These are phyloP conservation scores for Calonectria fujianensis DNA, from an alignment of 2,329 filamentous ascomycete species.

Conservation along the genomic window DNA sequence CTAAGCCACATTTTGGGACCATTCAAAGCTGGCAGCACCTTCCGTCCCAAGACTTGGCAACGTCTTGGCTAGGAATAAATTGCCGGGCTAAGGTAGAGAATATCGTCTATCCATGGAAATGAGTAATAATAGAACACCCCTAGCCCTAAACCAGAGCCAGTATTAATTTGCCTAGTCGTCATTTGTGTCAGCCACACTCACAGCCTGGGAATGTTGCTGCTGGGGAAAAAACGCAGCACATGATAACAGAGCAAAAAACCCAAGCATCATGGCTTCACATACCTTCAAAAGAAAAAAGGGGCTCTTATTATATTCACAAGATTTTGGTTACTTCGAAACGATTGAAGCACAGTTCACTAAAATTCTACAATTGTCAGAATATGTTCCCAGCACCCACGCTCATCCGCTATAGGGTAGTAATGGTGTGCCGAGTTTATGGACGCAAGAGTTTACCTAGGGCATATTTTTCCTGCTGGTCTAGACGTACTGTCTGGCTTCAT, in stretches of 20 bases:
- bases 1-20: conserved; percentile 47
- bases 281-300: too few species aligned
- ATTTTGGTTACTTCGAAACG: background rate
- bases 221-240: background rate
- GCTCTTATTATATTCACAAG: too few species aligned
- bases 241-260: background rate
- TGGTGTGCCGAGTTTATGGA: background rate
- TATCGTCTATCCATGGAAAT: background rate
- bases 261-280: background rate
- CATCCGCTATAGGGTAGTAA: background rate
- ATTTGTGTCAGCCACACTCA: background rate
- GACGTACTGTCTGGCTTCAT: background rate
- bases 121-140: background rate
- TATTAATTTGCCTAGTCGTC: background rate
- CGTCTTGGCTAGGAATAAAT: background rate
- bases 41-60: background rate
- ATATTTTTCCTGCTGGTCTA: background rate
- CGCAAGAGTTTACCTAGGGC: background rate
- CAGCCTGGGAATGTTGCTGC: background rate
- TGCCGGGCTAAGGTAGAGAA: background rate
- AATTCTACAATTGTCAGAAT: background rate
- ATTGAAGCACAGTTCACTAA: background rate
- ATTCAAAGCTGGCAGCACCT: background rate
- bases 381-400: background rate
- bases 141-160: too few species aligned